Conservation (phyloP, 345 rosid species). For the Citrus reticulata region DNA sequence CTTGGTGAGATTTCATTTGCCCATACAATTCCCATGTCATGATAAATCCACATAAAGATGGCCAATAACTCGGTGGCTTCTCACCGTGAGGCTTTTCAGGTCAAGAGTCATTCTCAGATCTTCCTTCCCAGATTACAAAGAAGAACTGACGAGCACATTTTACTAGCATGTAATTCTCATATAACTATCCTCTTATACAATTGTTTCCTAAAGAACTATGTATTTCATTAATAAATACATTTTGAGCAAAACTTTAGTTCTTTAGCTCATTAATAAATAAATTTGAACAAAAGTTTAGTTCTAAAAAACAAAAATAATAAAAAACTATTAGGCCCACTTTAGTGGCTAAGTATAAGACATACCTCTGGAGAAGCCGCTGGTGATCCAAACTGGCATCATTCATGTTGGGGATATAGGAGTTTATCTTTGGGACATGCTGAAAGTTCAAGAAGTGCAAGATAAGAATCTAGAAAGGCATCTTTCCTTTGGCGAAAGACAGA, state of each 20-base stretch:
- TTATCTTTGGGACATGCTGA: conserved; percentile 85
- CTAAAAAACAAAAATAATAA: neutral
- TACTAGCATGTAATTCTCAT: neutral
- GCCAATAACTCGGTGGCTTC: neutral
- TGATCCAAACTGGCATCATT: conserved; percentile 84
- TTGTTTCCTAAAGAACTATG: neutral
- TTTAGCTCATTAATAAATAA: neutral
- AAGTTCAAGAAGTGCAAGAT: conserved; percentile 6
- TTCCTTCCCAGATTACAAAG: neutral
- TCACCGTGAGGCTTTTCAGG: neutral
- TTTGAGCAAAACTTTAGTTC: neutral
- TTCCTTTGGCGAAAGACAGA: neutral
- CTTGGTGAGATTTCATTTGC: neutral
- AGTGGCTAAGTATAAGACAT: conserved; percentile 17
- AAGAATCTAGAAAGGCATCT: conserved; percentile 12
- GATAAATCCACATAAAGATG: neutral
- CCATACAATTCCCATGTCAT: neutral
- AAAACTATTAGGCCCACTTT: conserved; percentile 2
- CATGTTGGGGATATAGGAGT: conserved; percentile 71
- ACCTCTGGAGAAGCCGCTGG: conserved; percentile 90
- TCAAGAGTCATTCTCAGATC: neutral
- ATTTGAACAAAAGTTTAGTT: neutral
- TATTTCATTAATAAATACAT: neutral
- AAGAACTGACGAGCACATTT: neutral
- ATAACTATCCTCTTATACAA: neutral